Conservation (phyloP, 768 basidiomycete genomes). For the Zangia roseola region DNA sequence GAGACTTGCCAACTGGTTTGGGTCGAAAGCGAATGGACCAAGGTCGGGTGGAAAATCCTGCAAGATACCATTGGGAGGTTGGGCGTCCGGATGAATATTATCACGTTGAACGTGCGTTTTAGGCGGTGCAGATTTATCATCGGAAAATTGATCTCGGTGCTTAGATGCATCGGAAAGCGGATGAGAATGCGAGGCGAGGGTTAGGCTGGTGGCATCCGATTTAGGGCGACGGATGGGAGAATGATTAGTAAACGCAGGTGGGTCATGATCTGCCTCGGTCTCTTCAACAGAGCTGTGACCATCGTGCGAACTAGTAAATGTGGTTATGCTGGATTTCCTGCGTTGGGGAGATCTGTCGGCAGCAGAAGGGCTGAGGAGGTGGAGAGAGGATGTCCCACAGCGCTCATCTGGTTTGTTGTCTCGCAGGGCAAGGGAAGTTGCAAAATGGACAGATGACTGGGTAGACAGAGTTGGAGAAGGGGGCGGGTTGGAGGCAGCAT, state of each 20-base stretch:
- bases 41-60: conserved; percentile 53
- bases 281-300: conserved; percentile 38
- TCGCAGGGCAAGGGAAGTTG: conserved; percentile 55
- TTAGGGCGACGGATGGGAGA: conserved; percentile 34
- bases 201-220: conserved; percentile 34
- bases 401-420: conserved; percentile 65
- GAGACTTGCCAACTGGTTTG: conserved; percentile 74
- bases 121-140: conserved; percentile 10
- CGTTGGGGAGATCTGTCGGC: conserved; percentile 38
- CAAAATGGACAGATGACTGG: conserved; percentile 60
- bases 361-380: conserved; percentile 45
- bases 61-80: conserved; percentile 20
- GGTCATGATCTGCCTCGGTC: conserved; percentile 48
- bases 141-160: conserved; percentile 5
- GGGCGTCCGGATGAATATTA: conserved; percentile 23
- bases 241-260: conserved; percentile 25
- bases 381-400: conserved; percentile 50
- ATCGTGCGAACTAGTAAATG: conserved; percentile 45
- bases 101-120: conserved; percentile 24
- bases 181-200: conserved; percentile 36
- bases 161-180: conserved; percentile 38
- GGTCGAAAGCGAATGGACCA: conserved; percentile 71
- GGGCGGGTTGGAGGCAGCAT: conserved; percentile 45
- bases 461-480: conserved; percentile 79
- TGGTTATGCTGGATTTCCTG: conserved; percentile 59